Evolutionary conservation across 352 stramenopile species (phyloP).

Genomic region (Phytophthora colocasiae): DNA sequence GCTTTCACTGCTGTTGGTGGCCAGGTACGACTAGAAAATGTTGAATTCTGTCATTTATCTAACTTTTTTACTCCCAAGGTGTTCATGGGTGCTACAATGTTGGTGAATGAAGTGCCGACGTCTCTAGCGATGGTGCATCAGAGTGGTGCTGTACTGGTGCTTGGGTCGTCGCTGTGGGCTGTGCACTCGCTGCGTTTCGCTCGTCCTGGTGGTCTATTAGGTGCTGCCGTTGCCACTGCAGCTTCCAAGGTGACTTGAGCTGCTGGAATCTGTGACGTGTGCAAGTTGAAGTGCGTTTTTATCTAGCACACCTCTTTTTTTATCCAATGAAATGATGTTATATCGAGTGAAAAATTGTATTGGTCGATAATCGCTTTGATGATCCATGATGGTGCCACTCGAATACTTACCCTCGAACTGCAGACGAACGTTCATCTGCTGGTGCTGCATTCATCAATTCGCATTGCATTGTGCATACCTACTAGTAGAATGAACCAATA

Average conservation of each 20-base stretch:
- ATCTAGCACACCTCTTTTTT: not conserved
- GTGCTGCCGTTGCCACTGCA: slow-evolving; percentile 25
- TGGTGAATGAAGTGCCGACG: slow-evolving; percentile 96
- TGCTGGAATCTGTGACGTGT: slow-evolving; percentile 23
- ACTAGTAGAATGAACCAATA: slow-evolving; percentile 52
- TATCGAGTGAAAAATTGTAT: not conserved
- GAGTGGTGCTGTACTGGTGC: slow-evolving; percentile 55
- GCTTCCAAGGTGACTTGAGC: slow-evolving; percentile 33
- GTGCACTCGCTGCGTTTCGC: slow-evolving; percentile 73
- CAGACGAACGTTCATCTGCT: slow-evolving; percentile 9
- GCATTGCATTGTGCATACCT: not conserved
- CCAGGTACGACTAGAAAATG: slow-evolving; percentile 30
- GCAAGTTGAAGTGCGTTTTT: slow-evolving; percentile 21
- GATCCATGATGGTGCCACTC: slow-evolving; percentile 4
- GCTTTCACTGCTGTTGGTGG: slow-evolving; percentile 62
- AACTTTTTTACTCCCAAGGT: slow-evolving; percentile 41
- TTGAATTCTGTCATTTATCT: not conserved
- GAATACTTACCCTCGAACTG: slow-evolving; percentile 41
- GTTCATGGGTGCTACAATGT: slow-evolving; percentile 92
- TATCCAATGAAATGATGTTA: not conserved
- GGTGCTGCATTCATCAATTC: slow-evolving; percentile 15
- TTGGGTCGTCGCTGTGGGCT: slow-evolving; percentile 73
- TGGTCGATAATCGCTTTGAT: slow-evolving; percentile 23
- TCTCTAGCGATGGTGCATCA: slow-evolving; percentile 94
- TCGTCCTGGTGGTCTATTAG: slow-evolving; percentile 45